Base-by-base conservation (phyloP, 495 filamentous ascomycete genomes). In the Penicillium taxi region DNA sequence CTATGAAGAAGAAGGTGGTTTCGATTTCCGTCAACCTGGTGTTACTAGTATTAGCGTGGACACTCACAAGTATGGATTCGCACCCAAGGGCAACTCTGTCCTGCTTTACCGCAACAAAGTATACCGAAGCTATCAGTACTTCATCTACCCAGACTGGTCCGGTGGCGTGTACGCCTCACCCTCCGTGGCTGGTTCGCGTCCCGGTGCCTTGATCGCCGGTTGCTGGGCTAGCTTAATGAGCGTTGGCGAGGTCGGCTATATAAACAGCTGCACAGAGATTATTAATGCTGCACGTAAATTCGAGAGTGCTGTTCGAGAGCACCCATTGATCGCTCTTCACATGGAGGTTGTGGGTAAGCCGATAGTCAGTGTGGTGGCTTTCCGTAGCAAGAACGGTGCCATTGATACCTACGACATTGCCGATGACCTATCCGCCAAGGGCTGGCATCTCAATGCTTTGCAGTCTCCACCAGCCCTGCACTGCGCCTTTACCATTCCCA, bases 61-160 rank as follows among this genome's bases (percentile, higher is more conserved):
- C 56, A 99, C 91, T 19, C 91, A 98, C 67, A 98, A 98, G 60
- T 98, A 99, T 58, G 91, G 91, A 16, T 99, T 99, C 61, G 93
- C 91, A 0, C 91, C 91, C 15, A 96, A 96, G 63, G 91, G 91
- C 37, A 96, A 91, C 69, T 86, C 80, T 18, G 89, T 87, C 6
- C 63, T 95, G 12, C 75, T 99, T 36, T 96, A 96, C 69, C 86
- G 93, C 51, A 84, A 74, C 37, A 67, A 77, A 26, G 61, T 74
- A 27, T 76, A 94, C 31, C 80, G 91, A 42, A 70, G 73, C 23
- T 83, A 95, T 56, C 91, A 96, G 56, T 99, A 99, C 70, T 96
- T 94, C 60, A 77, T 99, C 58, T 87, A 83, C 23, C 81, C 93
- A 4, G 81, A 90, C 58, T 99, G 91, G 91, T 80, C 82, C 25